A percentile compares a stretch with the other conserved stretches of the same genome.
phyloP scores from a whole-genome alignment of 2,329 filamentous ascomycete species.

The Trichocomaceae sp. region DNA sequence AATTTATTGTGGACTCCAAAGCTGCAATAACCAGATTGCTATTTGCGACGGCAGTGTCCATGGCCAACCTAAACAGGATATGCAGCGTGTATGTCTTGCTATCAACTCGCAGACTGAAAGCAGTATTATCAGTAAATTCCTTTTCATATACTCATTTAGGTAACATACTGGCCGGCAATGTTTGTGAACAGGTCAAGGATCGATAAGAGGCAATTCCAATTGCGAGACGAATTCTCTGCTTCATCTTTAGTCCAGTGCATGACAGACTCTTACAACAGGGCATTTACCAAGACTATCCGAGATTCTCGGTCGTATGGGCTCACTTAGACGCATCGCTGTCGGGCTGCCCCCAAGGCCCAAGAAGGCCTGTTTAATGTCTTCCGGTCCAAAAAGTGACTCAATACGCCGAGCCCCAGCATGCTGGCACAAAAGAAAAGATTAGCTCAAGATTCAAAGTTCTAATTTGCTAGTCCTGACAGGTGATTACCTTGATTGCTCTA shows the following conservation, averaged over 20 bases:
- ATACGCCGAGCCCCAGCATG: conserved; percentile 24
- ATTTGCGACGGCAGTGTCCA: conserved; percentile 29
- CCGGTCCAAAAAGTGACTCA: conserved; percentile 30
- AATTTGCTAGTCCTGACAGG: neutral
- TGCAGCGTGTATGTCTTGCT: conserved; percentile 27
- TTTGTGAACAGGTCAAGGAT: conserved; percentile 28
- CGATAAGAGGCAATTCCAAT: conserved; percentile 25
- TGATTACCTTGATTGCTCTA: conserved; percentile 42
- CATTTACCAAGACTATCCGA: conserved; percentile 8
- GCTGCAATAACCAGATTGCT: conserved; percentile 25
- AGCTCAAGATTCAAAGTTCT: conserved; percentile 8
- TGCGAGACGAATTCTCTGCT: conserved; percentile 13
- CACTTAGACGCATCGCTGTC: conserved; percentile 36
- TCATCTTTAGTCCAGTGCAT: neutral
- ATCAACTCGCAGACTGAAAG: conserved; percentile 27
- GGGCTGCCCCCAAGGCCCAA: conserved; percentile 50
- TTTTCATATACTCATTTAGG: neutral
- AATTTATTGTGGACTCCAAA: conserved; percentile 29
- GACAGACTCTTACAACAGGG: neutral
- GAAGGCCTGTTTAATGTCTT: conserved; percentile 49
- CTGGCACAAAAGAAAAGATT: conserved; percentile 16
- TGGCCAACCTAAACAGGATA: conserved; percentile 31
- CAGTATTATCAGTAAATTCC: conserved; percentile 12
- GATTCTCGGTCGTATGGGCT: conserved; percentile 23
- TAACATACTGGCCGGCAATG: conserved; percentile 26